Conservation (phyloP, 352 stramenopile species). For the Phytophthora hybrid region DNA sequence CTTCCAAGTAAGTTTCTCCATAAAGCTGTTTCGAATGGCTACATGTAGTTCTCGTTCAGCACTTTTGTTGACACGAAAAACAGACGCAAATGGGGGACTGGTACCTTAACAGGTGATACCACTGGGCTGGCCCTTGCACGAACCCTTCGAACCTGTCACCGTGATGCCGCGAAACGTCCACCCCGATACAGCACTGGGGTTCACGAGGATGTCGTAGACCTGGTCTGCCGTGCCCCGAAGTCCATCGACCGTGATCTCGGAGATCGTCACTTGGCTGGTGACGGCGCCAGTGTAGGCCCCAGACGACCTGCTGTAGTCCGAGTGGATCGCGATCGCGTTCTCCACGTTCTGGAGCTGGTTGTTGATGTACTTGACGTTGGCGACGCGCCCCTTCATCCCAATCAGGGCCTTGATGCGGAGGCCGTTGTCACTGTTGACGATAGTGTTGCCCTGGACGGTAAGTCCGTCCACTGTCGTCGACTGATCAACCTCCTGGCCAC, state of each 20-base stretch:
- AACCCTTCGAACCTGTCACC: constrained; percentile 15
- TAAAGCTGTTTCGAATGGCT: too few species aligned
- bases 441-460: constrained; percentile 38
- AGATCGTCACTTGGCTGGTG: constrained; percentile 27
- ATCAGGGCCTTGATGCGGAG: constrained; percentile 32
- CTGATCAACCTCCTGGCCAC: constrained; percentile 13
- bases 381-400: constrained; percentile 15
- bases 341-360: constrained; percentile 33
- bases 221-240: constrained; percentile 26
- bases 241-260: constrained; percentile 23
- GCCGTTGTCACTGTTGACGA: constrained; percentile 40
- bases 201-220: constrained; percentile 39
- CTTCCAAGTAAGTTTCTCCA: too few species aligned
- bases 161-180: constrained; percentile 36
- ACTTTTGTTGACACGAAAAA: too few species aligned
- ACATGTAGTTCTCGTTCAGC: too few species aligned
- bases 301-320: constrained; percentile 28
- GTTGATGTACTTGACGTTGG: constrained; percentile 29
- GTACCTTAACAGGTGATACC: constrained; percentile 15
- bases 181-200: constrained; percentile 23
- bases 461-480: constrained; percentile 5
- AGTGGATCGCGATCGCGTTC: constrained; percentile 30
- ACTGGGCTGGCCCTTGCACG: constrained; percentile 22
- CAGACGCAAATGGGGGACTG: too few species aligned
- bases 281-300: constrained; percentile 20